Evolutionary conservation across 1,284 basidiomycete genomes (phyloP).

Genomic region (Ceratorhiza oryzae-sativae): DNA sequence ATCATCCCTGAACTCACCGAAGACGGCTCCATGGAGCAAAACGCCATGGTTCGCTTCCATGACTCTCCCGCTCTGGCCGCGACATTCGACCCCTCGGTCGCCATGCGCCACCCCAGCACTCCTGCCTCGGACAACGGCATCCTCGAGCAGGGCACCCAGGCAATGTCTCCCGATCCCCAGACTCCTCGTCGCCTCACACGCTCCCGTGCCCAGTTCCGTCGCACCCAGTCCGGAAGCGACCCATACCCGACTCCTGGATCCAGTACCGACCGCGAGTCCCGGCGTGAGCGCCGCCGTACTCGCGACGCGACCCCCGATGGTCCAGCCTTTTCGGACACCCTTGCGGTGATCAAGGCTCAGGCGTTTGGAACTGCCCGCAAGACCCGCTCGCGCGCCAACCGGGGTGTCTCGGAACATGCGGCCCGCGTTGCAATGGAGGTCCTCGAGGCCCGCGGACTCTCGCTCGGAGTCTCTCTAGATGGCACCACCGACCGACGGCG

Average conservation of each 20-base stretch:
- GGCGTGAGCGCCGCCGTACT: conserved; percentile 22
- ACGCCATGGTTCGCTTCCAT: conserved; percentile 35
- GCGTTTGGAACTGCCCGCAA: conserved; percentile 81
- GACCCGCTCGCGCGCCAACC: conserved; percentile 68
- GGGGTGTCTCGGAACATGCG: conserved; percentile 63
- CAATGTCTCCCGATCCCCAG: conserved; percentile 7
- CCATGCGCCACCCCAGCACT: conserved; percentile 41
- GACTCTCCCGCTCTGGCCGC: conserved; percentile 12
- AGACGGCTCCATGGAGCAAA: conserved; percentile 17
- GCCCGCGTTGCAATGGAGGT: conserved; percentile 79
- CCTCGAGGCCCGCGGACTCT: conserved; percentile 75
- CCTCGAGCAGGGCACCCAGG: background rate
- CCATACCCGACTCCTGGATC: conserved; percentile 70
- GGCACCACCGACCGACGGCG: conserved; percentile 34
- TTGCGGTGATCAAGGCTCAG: conserved; percentile 86
- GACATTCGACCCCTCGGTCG: conserved; percentile 26
- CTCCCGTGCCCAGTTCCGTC: conserved; percentile 38
- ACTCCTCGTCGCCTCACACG: conserved; percentile 26
- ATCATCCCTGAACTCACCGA: conserved; percentile 33
- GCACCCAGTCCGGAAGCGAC: conserved; percentile 28
- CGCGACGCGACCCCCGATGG: conserved; percentile 38
- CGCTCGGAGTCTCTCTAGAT: conserved; percentile 57
- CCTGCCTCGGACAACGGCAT: conserved; percentile 6
- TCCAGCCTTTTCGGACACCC: conserved; percentile 74
- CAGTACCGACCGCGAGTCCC: conserved; percentile 46